phyloP scores from a whole-genome alignment of 1,284 basidiomycete species.

The Ustilago trichophora region DNA sequence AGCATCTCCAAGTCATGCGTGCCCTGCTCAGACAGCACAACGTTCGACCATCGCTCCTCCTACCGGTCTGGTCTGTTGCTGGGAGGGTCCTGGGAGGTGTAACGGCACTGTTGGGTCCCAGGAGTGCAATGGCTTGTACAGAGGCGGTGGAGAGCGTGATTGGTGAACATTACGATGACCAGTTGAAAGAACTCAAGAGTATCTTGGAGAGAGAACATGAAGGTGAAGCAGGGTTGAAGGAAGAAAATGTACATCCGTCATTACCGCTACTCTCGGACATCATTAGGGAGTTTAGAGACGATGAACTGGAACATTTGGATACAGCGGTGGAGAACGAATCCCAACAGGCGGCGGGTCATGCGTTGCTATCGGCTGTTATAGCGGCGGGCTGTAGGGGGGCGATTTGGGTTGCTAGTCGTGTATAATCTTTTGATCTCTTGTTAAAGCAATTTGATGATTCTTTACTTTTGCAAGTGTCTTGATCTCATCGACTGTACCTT shows the following conservation, averaged over 20 bases:
- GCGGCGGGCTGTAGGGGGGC: slow-evolving; percentile 87
- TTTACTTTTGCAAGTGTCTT: too few species aligned
- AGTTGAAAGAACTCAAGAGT: slow-evolving; percentile 52
- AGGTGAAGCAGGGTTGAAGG: too few species aligned
- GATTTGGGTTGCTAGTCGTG: slow-evolving; percentile 77
- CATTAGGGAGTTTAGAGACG: slow-evolving; percentile 87
- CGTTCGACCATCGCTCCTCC: slow-evolving; percentile 82
- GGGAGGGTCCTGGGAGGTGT: slow-evolving; percentile 85
- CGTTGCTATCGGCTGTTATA: slow-evolving; percentile 84
- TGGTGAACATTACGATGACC: slow-evolving; percentile 94
- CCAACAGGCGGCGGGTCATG: slow-evolving; percentile 90
- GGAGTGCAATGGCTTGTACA: slow-evolving; percentile 97
- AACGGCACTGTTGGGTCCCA: slow-evolving; percentile 87
- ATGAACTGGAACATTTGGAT: slow-evolving; percentile 92
- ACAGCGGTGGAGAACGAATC: slow-evolving; percentile 88
- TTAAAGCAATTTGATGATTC: too few species aligned
- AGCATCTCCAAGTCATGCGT: slow-evolving; percentile 86
- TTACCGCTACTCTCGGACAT: slow-evolving; percentile 79
- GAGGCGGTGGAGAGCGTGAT: slow-evolving; percentile 98
- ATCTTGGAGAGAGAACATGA: too few species aligned
- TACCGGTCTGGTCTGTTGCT: slow-evolving; percentile 82
- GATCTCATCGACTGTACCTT: too few species aligned
- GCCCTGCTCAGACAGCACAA: slow-evolving; percentile 83
- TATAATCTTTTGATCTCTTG: slow-evolving; percentile 4
- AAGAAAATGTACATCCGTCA: slow-evolving; percentile 72